phyloP scores from a whole-genome alignment of 257 asterid species.

The Plectranthus barbatus region DNA sequence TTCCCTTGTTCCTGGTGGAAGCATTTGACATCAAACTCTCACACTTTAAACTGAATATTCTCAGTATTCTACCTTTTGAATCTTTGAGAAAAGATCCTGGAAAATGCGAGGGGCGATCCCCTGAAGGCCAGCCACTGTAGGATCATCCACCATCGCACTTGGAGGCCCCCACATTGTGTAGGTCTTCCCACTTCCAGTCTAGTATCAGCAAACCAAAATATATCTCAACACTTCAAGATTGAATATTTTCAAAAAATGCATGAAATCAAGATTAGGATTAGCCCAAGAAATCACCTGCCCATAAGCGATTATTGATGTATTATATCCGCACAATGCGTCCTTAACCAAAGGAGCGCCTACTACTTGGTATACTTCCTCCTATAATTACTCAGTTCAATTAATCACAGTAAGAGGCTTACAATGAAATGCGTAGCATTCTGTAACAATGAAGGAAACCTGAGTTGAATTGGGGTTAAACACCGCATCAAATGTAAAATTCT shows the following conservation, averaged over 20 bases:
- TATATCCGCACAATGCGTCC: slow-evolving; percentile 88
- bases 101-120: slow-evolving; percentile 90
- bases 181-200: slow-evolving; percentile 98
- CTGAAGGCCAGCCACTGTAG: slow-evolving; percentile 52
- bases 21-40: neutral
- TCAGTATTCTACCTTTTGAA: slow-evolving; percentile 49
- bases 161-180: slow-evolving; percentile 98
- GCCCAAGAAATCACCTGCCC: slow-evolving; percentile 58
- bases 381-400: neutral
- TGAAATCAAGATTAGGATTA: neutral
- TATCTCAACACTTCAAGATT: neutral
- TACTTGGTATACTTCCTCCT: slow-evolving; percentile 70
- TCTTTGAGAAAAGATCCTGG: slow-evolving; percentile 66
- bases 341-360: slow-evolving; percentile 77
- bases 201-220: slow-evolving; percentile 13
- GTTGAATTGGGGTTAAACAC: slow-evolving; percentile 60
- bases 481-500: slow-evolving; percentile 57
- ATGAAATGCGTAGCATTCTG: too few species aligned
- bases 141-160: slow-evolving; percentile 78
- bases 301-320: slow-evolving; percentile 81
- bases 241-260: neutral
- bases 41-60: neutral
- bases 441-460: slow-evolving; percentile 43
- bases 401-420: too few species aligned
- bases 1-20: slow-evolving; percentile 60